phyloP scores from a whole-genome alignment of 345 rosid genomes.

The Lepidium sativum region DNA sequence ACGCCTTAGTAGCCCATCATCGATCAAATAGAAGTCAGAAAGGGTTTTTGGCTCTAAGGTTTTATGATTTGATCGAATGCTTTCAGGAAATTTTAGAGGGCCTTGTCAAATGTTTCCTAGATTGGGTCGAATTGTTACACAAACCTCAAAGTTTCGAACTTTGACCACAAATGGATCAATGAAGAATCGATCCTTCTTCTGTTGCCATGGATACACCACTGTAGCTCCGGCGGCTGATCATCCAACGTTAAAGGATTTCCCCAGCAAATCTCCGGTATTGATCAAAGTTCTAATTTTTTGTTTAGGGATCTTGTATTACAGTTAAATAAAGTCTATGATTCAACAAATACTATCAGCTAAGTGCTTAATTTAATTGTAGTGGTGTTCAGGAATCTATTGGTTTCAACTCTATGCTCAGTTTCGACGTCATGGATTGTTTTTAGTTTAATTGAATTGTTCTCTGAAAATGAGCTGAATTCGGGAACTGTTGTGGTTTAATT shows the following conservation, averaged over 20 bases:
- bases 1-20: no score
- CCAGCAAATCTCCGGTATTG: conserved; percentile 37
- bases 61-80: no score
- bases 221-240: conserved; percentile 19
- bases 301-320: not conserved
- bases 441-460: not conserved
- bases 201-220: conserved; percentile 24
- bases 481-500: not conserved
- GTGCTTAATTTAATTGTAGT: not conserved
- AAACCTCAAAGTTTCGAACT: conserved; percentile 32
- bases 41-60: no score
- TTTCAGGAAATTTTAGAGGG: not conserved
- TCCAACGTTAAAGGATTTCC: conserved; percentile 21
- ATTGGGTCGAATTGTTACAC: conserved; percentile 38
- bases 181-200: conserved; percentile 8
- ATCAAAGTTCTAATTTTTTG: not conserved
- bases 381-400: not conserved
- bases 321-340: not conserved
- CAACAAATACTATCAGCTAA: not conserved
- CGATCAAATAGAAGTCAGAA: no score
- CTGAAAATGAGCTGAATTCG: not conserved
- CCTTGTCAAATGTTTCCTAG: conserved; percentile 41
- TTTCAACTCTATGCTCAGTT: not conserved
- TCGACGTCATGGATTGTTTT: not conserved
- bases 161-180: conserved; percentile 17